Evolutionary conservation across 805 yeast species (phyloP), one percentile per base, ranked within the genome.

Genomic region (Monosporozyma servazzii): DNA sequence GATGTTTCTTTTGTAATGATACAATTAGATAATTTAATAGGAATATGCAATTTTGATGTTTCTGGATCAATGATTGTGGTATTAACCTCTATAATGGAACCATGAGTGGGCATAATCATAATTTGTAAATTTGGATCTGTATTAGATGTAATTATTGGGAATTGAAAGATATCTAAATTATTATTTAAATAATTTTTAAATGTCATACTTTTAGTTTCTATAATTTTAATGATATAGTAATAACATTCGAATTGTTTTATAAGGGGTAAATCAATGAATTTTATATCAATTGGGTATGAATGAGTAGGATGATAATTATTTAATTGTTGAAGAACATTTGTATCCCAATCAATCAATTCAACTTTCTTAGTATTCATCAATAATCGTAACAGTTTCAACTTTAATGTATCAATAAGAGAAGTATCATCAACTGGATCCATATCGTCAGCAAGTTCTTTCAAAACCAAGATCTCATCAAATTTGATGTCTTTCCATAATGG

Each of bases 21-120:
- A 53, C 70, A 64, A 48, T 66, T 64, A 30, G 52, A 47, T 46
- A 66, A 54, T 45, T 63, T 64, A 9, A 65, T 52, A 4, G 70
- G 68, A 13, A 65, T 53, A 15, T 37, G 10, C 9, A 13, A 48
- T 23, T 45, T 44, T 8, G 37, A 11, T 5, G 31, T 10, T 2
- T 21, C 18, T 13, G 37, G 20, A 13, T 52, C 51, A 29, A 55
- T 30, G 15, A 39, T 17, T 10, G 27, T 25, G 27, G 51, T 53
- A 15, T 49, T 49, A 25, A 45, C 40, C 50, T 58, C 57, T 1
- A 64, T 53, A 3, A 65, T 45, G 8, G 59, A 58, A 20, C 66
- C 66, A 20, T 61, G 56, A 13, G 53, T 53, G 5, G 69, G 66
- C 20, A 64, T 47, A 1, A 61, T 57, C 11, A 63, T 47, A n/a